These are phyloP conservation scores for Aegilops speltoides DNA, from an alignment of 176 grass and related monocot genomes.

Conservation along the genomic window DNA sequence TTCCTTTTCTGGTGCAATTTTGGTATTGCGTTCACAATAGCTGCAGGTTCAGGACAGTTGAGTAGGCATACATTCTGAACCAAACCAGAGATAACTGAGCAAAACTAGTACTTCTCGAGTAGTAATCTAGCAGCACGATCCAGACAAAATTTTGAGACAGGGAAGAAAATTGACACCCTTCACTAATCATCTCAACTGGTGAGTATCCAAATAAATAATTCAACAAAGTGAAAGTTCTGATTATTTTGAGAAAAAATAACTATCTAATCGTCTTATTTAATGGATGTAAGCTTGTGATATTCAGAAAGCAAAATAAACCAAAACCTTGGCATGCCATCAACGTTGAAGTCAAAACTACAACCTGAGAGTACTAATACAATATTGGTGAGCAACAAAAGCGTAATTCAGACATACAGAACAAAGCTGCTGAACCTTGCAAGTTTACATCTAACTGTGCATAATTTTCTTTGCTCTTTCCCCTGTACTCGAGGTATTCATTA, in stretches of 20 bases:
- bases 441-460: too few species aligned
- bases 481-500: not conserved
- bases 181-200: not conserved
- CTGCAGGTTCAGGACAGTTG: slow-evolving; percentile 27
- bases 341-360: not conserved
- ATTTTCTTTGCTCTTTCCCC: not conserved
- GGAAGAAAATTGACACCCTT: not conserved
- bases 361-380: not conserved
- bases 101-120: not conserved
- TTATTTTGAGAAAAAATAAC: not conserved
- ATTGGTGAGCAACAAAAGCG: not conserved
- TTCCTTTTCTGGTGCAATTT: slow-evolving; percentile 34
- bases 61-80: slow-evolving; percentile 1
- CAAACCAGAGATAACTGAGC: not conserved
- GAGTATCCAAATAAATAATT: not conserved
- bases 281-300: not conserved
- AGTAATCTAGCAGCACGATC: not conserved
- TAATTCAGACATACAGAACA: not conserved
- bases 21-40: slow-evolving; percentile 28
- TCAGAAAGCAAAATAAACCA: not conserved
- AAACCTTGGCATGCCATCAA: not conserved
- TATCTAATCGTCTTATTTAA: not conserved
- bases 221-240: not conserved
- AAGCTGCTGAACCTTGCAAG: not conserved
- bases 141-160: not conserved